Conservation (phyloP, 2,329 filamentous ascomycete genomes). For the Chaetothyriales sp. region DNA sequence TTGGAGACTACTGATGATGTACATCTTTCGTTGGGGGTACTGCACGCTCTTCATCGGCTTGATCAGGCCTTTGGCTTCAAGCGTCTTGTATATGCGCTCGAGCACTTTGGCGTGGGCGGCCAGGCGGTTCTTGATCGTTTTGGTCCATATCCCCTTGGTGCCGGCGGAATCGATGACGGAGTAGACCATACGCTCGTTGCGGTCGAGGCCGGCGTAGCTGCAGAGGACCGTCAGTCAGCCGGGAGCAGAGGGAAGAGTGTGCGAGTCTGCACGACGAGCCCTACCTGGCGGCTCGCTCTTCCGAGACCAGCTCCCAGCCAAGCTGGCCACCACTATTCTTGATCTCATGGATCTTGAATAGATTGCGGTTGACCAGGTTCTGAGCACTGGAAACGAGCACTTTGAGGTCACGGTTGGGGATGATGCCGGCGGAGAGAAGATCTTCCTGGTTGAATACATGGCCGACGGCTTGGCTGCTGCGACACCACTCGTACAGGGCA, state of each 20-base stretch:
- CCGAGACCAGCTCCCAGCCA: slow-evolving; percentile 34
- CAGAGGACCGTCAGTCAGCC: slow-evolving; percentile 9
- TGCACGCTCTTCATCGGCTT: slow-evolving; percentile 84
- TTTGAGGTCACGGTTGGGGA: slow-evolving; percentile 29
- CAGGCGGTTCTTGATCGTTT: slow-evolving; percentile 62
- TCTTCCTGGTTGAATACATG: slow-evolving; percentile 34
- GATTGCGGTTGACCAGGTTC: slow-evolving; percentile 30
- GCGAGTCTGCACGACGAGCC: slow-evolving; percentile 2
- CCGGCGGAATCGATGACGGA: slow-evolving; percentile 74
- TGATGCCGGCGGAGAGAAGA: slow-evolving; percentile 27
- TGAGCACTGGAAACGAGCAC: slow-evolving; percentile 31
- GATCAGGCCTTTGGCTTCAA: slow-evolving; percentile 70
- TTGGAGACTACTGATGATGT: slow-evolving; percentile 72
- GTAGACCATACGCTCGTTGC: slow-evolving; percentile 69
- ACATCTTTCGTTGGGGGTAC: slow-evolving; percentile 83
- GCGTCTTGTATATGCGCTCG: slow-evolving; percentile 65
- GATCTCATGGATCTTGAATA: slow-evolving; percentile 31
- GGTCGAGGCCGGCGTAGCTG: slow-evolving; percentile 30
- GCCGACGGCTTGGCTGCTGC: slow-evolving; percentile 25
- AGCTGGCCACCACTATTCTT: slow-evolving; percentile 25
- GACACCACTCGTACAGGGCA: slow-evolving; percentile 31
- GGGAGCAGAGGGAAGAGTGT: neutral
- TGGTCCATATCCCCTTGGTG: slow-evolving; percentile 78
- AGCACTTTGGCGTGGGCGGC: slow-evolving; percentile 74
- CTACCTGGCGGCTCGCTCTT: slow-evolving; percentile 36